Conservation (phyloP, 2,329 filamentous ascomycete genomes). For the Stachybotrys echinatus region DNA sequence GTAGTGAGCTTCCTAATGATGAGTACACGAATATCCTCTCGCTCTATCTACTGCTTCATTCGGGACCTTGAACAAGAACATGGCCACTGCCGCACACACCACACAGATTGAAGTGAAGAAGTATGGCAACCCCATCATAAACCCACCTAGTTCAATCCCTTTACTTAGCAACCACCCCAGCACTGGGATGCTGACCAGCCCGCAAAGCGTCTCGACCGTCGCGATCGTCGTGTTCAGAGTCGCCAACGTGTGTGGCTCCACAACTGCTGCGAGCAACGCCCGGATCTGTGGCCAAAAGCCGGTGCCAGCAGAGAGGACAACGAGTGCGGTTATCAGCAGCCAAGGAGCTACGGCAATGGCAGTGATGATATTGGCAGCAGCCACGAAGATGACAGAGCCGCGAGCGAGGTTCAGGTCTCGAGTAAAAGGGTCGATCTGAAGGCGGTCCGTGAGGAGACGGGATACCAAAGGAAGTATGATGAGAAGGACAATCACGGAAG, state of each 20-base stretch:
- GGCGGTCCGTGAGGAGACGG: constrained; percentile 20
- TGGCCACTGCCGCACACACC: constrained; percentile 16
- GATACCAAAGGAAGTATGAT: constrained; percentile 30
- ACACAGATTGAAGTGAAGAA: constrained; percentile 29
- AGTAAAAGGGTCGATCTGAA: constrained; percentile 21
- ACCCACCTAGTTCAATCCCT: constrained; percentile 39
- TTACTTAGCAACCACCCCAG: constrained; percentile 40
- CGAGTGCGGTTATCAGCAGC: constrained; percentile 34
- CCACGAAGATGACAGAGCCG: constrained; percentile 21
- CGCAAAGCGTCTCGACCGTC: constrained; percentile 42
- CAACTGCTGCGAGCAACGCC: constrained; percentile 45
- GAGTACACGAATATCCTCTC: too few species aligned
- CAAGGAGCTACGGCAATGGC: constrained; percentile 26
- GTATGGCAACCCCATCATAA: constrained; percentile 46
- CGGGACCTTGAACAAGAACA: constrained; percentile 25
- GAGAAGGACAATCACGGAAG: constrained; percentile 31
- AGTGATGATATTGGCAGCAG: constrained; percentile 31
- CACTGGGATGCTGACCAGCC: constrained; percentile 38
- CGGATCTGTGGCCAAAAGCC: constrained; percentile 39
- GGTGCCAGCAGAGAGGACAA: constrained; percentile 38
- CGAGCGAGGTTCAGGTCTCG: constrained; percentile 37
- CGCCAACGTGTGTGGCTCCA: constrained; percentile 48
- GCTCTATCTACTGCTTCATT: too few species aligned
- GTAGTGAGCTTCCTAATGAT: too few species aligned
- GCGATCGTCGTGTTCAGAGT: constrained; percentile 48